These are phyloP conservation scores for Tubosaeta brunneosetosa DNA, from an alignment of 768 basidiomycete species.

Conservation along the genomic window DNA sequence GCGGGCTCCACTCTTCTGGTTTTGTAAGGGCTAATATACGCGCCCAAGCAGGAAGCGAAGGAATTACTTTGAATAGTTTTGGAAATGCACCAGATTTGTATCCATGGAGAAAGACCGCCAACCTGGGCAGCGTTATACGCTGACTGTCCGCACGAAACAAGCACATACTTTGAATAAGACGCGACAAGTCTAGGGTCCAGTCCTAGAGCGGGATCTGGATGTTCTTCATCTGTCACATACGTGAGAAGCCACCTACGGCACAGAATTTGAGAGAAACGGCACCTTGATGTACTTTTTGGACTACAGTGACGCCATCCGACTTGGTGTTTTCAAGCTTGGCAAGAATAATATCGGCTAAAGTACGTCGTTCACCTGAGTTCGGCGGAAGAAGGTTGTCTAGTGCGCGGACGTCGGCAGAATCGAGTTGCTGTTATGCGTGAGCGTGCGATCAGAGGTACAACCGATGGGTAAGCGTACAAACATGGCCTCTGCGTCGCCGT, in stretches of 20 bases:
- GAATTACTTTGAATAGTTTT: slow-evolving; percentile 97
- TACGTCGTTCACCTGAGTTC: slow-evolving; percentile 71
- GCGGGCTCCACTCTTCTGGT: slow-evolving; percentile 93
- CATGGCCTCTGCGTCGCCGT: slow-evolving; percentile 50
- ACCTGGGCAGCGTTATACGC: slow-evolving; percentile 41
- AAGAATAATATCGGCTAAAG: slow-evolving; percentile 96
- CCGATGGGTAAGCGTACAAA: slow-evolving; percentile 41
- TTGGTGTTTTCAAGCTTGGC: slow-evolving; percentile 78
- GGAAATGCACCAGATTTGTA: slow-evolving; percentile 95
- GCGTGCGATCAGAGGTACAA: slow-evolving; percentile 3
- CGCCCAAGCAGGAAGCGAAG: slow-evolving; percentile 93
- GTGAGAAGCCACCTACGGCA: slow-evolving; percentile 1
- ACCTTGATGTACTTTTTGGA: slow-evolving; percentile 63
- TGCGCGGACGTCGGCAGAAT: slow-evolving; percentile 81
- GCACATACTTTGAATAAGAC: slow-evolving; percentile 81
- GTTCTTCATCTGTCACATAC: slow-evolving; percentile 39
- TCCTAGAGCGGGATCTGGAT: slow-evolving; percentile 78
- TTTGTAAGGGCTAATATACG: slow-evolving; percentile 88
- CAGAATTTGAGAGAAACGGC: neutral
- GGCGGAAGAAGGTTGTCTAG: slow-evolving; percentile 77
- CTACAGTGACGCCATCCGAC: slow-evolving; percentile 46
- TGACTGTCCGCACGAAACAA: neutral
- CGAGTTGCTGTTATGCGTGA: slow-evolving; percentile 62
- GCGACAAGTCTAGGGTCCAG: slow-evolving; percentile 91
- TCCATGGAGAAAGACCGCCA: slow-evolving; percentile 77